Percentiles rank a stretch among this genome's conserved stretches.
Conservation (phyloP, 2,329 filamentous ascomycete species). For the Elsinoe necatrix region DNA sequence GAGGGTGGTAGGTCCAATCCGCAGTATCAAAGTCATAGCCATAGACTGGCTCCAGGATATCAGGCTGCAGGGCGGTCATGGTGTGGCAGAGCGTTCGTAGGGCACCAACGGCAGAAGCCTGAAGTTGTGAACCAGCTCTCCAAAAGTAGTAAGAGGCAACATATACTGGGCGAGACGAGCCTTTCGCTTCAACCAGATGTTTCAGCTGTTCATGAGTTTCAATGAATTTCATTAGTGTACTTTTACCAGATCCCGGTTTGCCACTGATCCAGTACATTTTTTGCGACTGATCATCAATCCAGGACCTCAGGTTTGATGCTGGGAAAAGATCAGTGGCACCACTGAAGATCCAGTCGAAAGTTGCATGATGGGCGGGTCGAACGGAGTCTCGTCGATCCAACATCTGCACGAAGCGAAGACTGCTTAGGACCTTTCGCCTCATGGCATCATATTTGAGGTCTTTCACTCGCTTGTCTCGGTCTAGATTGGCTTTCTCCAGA, state of each 20-base stretch:
- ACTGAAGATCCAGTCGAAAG: conserved; percentile 4
- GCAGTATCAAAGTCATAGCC: not conserved
- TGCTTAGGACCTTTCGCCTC: not conserved
- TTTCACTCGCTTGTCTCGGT: not conserved
- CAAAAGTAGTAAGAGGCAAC: not conserved
- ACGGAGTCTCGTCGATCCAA: not conserved
- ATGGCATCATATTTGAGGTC: not conserved
- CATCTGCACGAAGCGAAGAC: not conserved
- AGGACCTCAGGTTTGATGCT: not conserved
- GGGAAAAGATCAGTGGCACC: not conserved
- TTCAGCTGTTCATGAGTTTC: not conserved
- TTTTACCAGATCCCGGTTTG: conserved; percentile 10
- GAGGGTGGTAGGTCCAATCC: not conserved
- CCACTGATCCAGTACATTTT: not conserved
- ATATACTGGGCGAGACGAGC: not conserved
- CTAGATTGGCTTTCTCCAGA: not conserved
- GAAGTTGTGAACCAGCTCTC: not conserved
- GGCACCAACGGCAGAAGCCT: not conserved
- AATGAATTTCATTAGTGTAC: not conserved
- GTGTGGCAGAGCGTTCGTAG: not conserved
- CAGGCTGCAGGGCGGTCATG: not conserved
- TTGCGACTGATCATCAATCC: not conserved
- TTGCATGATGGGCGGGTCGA: not conserved
- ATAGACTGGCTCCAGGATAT: not conserved
- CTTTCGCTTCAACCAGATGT: not conserved